Evolutionary conservation across 495 filamentous ascomycete species (phyloP), one percentile per base, ranked within the genome.

Genomic region (Physcia stellaris): DNA sequence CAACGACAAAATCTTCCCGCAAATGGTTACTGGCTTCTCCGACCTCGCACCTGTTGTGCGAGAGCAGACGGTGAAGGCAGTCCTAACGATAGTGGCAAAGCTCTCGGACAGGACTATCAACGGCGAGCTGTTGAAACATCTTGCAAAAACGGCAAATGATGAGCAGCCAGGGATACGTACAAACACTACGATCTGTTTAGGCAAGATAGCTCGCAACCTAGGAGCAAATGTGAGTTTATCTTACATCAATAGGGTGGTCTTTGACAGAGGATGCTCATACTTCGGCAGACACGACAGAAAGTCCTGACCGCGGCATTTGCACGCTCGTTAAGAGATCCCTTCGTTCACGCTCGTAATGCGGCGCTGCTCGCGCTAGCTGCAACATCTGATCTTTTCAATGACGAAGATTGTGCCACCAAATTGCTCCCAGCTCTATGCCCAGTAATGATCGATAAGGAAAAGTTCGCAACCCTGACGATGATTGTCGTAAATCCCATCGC

Each of bases 111-210:
- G 90, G 24, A 83, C 79, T 17, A 74, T 95, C 49, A 96, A 98
- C 49, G 90, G 92, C 35, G 90, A 98, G 46, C 61, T 98, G 9
- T 61, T 98, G 23, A 82, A 80, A 53, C 80, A 93, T 53, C 66
- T 98, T 17, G 92, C 90, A 37, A 94, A 94, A 52, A 95, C 88
- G 5, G 83, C 90, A 26, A 96, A 96, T 48, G 90, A 98, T 45
- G 88, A 95, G 51, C 88, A 98, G 50, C 88, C 92, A 13, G 90
- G 90, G 5, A 98, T 98, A 37, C 73, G 90, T 42, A 98, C 90
- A 5, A 98, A 98, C 53, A 98, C 90, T 0, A 96, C 92, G 1
- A 96, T 98, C 21, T 96, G 90, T 52, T 60, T 98, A 7, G 90
- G 90, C 11, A 94, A 90, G 48, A 94, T 98, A 44, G 86, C 90